Percentiles rank a stretch among this genome's conserved stretches.
Conservation (phyloP, 352 stramenopile species). For the Phytopythium litorale region DNA sequence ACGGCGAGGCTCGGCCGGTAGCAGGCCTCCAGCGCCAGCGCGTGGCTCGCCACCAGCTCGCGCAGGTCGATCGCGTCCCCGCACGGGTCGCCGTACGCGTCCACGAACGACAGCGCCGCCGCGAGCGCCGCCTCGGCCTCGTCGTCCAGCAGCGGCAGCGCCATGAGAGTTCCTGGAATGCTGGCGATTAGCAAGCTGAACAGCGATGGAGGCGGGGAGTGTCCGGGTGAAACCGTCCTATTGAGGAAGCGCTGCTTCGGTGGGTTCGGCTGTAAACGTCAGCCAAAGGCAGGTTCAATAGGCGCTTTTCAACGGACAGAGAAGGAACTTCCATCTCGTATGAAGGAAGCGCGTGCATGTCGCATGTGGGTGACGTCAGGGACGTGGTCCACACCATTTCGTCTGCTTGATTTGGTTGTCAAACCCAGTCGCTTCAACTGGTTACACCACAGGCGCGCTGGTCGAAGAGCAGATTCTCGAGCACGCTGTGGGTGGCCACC, state of each 20-base stretch:
- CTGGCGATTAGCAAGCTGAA: not conserved
- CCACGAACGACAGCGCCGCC: slow-evolving; percentile 25
- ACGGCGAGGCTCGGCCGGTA: not conserved
- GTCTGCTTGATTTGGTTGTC: no score
- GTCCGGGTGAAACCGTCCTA: not conserved
- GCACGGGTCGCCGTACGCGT: slow-evolving; percentile 14
- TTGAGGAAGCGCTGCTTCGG: not conserved
- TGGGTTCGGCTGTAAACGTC: not conserved
- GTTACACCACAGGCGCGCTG: not conserved
- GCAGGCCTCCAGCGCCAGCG: not conserved
- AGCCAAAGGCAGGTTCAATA: not conserved
- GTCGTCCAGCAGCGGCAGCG: slow-evolving; percentile 22
- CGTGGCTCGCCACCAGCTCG: slow-evolving; percentile 2
- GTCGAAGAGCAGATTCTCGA: slow-evolving; percentile 3
- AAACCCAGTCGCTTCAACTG: not conserved
- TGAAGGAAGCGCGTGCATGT: not conserved
- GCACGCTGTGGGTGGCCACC: not conserved
- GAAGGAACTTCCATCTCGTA: not conserved
- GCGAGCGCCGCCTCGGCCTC: slow-evolving; percentile 21
- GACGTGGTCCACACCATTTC: not conserved
- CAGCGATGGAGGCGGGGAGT: not conserved
- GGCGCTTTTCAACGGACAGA: not conserved
- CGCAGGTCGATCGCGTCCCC: not conserved
- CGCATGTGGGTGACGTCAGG: not conserved
- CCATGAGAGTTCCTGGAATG: slow-evolving; percentile 7